These are phyloP conservation scores for Cicer yamashitae DNA, from an alignment of 306 rosid genomes.

Conservation along the genomic window DNA sequence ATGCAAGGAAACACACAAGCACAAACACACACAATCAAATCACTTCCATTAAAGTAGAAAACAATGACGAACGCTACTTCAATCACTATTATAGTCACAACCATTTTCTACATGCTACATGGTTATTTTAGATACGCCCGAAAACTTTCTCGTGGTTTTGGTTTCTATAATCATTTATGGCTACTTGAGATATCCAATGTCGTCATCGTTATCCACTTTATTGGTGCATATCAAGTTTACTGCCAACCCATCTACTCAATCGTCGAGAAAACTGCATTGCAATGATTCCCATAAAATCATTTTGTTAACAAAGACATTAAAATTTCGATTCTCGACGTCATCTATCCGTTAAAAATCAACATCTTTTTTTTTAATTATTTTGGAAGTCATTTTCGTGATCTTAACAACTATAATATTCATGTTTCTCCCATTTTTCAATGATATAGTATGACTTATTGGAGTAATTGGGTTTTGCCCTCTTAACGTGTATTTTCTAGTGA, in stretches of 20 bases:
- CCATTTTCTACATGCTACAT: constrained; percentile 49
- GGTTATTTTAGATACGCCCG: constrained; percentile 57
- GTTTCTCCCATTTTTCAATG: constrained; percentile 58
- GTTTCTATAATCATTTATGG: constrained; percentile 56
- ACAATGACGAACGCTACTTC: constrained; percentile 51
- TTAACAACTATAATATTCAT: constrained; percentile 40
- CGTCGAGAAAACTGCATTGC: constrained; percentile 28
- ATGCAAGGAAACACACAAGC: too few relatives aligned
- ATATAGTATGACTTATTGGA: constrained; percentile 51
- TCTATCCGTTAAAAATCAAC: constrained; percentile 38
- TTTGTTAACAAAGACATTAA: constrained; percentile 39
- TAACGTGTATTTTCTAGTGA: constrained; percentile 54
- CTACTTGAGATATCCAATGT: constrained; percentile 56
- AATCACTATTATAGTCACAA: constrained; percentile 43
- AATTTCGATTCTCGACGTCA: constrained; percentile 22
- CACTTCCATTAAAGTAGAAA: constrained; percentile 52
- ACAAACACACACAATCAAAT: constrained; percentile 39
- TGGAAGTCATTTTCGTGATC: constrained; percentile 59
- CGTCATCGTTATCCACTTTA: constrained; percentile 52
- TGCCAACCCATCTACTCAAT: constrained; percentile 52
- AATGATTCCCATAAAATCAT: constrained; percentile 36
- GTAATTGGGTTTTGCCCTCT: constrained; percentile 59
- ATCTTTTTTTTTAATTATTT: background rate
- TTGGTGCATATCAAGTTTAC: constrained; percentile 59
- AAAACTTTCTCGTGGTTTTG: constrained; percentile 55